A percentile compares a stretch with the other conserved stretches of the same genome.
These are phyloP conservation scores for Aspergillus egyptiacus DNA, from an alignment of 495 filamentous ascomycete species.

Conservation along the genomic window DNA sequence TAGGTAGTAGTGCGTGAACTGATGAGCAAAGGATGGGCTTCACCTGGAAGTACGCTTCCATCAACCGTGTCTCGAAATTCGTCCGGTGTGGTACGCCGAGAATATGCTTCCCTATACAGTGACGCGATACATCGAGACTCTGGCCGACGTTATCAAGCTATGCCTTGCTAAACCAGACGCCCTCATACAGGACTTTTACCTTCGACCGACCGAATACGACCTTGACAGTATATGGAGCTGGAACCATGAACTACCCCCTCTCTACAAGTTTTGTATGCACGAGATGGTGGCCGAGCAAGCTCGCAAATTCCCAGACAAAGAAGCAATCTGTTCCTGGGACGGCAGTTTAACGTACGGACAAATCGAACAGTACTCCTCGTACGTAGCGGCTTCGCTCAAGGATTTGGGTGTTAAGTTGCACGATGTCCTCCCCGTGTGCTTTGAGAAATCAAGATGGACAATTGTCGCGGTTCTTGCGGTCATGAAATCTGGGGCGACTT, in stretches of 20 bases:
- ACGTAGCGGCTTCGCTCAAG: constrained; percentile 23
- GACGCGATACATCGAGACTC: constrained; percentile 23
- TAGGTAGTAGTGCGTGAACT: not conserved
- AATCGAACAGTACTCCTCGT: constrained; percentile 33
- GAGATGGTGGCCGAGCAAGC: constrained; percentile 38
- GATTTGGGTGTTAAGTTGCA: constrained; percentile 26
- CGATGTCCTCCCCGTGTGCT: constrained; percentile 38
- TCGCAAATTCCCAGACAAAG: constrained; percentile 25
- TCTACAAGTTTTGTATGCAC: constrained; percentile 40
- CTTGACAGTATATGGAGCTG: constrained; percentile 29
- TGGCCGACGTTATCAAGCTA: constrained; percentile 27
- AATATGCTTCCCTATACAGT: constrained; percentile 33
- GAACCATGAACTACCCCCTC: constrained; percentile 29
- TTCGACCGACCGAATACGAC: constrained; percentile 25
- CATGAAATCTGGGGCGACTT: constrained; percentile 38
- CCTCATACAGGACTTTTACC: constrained; percentile 20
- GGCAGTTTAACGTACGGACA: constrained; percentile 41
- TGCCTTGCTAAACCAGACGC: constrained; percentile 21
- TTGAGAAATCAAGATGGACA: constrained; percentile 46
- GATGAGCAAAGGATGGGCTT: constrained; percentile 14
- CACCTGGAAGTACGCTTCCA: constrained; percentile 27
- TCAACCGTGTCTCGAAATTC: constrained; percentile 21
- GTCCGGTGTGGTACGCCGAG: constrained; percentile 23
- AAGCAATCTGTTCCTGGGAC: constrained; percentile 45
- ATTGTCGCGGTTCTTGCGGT: constrained; percentile 39